Evolutionary conservation across 2,329 filamentous ascomycete species (phyloP).

Genomic region (Aspergillus sp.): DNA sequence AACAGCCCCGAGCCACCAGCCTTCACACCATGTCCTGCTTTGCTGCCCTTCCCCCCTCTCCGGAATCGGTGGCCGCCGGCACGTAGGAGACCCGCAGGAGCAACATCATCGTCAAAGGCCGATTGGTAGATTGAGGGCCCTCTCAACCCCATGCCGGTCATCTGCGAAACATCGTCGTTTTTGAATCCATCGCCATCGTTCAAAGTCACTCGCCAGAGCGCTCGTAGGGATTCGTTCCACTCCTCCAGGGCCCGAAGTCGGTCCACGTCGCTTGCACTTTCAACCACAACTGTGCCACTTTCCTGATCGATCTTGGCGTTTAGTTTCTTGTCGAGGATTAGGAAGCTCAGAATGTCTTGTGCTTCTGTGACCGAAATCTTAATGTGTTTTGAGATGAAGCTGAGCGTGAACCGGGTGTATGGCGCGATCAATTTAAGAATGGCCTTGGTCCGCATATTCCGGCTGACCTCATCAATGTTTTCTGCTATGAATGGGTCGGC

Average conservation of each 20-base stretch:
- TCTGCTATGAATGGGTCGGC: conserved; percentile 95
- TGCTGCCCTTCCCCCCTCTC: conserved; percentile 26
- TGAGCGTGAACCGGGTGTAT: conserved; percentile 86
- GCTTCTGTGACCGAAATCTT: conserved; percentile 84
- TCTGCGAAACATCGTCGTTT: conserved; percentile 40
- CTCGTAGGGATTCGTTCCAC: conserved; percentile 69
- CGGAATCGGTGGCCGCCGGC: conserved; percentile 23
- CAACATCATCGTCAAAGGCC: conserved; percentile 32
- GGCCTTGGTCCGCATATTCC: conserved; percentile 96
- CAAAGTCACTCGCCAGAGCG: conserved; percentile 70
- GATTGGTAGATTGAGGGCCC: conserved; percentile 28
- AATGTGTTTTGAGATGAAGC: conserved; percentile 84
- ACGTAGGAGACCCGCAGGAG: conserved; percentile 21
- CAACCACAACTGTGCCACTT: conserved; percentile 77
- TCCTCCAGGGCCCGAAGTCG: conserved; percentile 71
- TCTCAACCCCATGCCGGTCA: conserved; percentile 21
- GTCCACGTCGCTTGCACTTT: conserved; percentile 66
- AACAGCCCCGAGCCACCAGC: conserved; percentile 10
- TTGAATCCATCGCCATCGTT: conserved; percentile 71
- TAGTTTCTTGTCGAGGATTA: conserved; percentile 88
- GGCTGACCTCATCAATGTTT: conserved; percentile 98
- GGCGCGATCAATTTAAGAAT: conserved; percentile 90
- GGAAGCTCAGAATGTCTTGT: conserved; percentile 90
- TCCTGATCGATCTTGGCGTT: conserved; percentile 87
- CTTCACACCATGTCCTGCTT: conserved; percentile 16